Evolutionary conservation across 1,284 basidiomycete species (phyloP).

Genomic region (Earliella scabrosa): DNA sequence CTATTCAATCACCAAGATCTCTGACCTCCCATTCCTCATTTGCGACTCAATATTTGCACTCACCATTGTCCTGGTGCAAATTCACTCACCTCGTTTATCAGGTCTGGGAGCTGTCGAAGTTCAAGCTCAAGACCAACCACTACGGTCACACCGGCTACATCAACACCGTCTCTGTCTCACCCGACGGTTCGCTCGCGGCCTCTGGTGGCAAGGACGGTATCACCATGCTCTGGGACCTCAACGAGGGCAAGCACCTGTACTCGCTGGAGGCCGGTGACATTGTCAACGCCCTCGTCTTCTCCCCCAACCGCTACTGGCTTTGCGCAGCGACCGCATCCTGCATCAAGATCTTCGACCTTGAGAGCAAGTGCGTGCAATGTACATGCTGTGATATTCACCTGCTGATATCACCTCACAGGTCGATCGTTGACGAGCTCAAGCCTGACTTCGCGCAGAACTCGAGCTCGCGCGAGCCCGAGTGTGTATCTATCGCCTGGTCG

Average conservation of each 20-base stretch:
- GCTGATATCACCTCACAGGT: slow-evolving; percentile 53
- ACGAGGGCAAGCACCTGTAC: slow-evolving; percentile 99
- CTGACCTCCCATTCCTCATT: no score
- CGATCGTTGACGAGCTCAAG: slow-evolving; percentile 98
- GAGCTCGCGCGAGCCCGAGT: slow-evolving; percentile 89
- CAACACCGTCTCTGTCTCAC: slow-evolving; percentile 98
- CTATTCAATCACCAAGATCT: slow-evolving; percentile 76
- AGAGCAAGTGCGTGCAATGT: slow-evolving; percentile 83
- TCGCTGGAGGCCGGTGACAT: slow-evolving; percentile 98
- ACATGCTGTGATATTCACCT: neutral
- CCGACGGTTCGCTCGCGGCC: slow-evolving; percentile 98
- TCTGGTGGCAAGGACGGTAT: slow-evolving; percentile 99
- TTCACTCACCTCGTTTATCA: slow-evolving; percentile 41
- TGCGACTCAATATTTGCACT: no score
- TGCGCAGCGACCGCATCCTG: slow-evolving; percentile 98
- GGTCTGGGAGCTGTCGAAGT: slow-evolving; percentile 99
- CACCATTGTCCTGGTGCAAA: no score
- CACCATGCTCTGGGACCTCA: slow-evolving; percentile 99
- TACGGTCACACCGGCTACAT: slow-evolving; percentile 99
- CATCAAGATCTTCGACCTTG: slow-evolving; percentile 99
- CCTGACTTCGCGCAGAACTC: slow-evolving; percentile 86
- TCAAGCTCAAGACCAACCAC: slow-evolving; percentile 99
- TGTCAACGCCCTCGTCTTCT: slow-evolving; percentile 99
- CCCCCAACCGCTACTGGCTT: slow-evolving; percentile 99
- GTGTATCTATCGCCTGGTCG: slow-evolving; percentile 98